Evolutionary conservation across 495 filamentous ascomycete species (phyloP), one percentile per base, ranked within the genome.

Genomic region (Cairneyella variabilis): DNA sequence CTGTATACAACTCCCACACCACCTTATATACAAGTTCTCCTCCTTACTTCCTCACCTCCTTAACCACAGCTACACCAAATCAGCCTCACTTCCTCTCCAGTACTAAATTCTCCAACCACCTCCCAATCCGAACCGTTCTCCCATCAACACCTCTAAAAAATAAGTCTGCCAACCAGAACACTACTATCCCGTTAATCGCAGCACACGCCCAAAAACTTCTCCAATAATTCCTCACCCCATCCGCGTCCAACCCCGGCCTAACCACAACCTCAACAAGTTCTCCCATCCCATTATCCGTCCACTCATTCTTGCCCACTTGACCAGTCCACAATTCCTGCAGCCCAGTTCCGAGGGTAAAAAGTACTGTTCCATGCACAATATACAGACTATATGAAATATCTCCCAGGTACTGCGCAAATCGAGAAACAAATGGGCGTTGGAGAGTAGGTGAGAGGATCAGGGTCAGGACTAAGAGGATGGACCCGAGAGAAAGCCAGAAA

Each of bases 381-480:
- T 83, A 83, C 40, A 83, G 74, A 6, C 72, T 68, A 58, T 68
- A 82, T 6, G 75, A 76, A 38, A 83, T 75, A 28, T 78, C 72
- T 36, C 83, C 82, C 10, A 81, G 71, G 60, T 85, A 85, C 59
- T 83, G 83, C 23, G 78, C 77, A 0, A 84, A 41, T 0, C 68
- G 63, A 38, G 75, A 72, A 27, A 71, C 72, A 60, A 85, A 79
- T 25, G 82, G 61, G 22, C 63, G 66, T 49, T 76, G 75, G 46
- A 84, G 69, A 7, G 66, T 61, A 1, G 65, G 64, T 32, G 76
- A 72, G 47, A 77, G 73, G 21, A 76, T 76, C 55, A 80, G 71
- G 23, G 72, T 69, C 63, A 75, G 76, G 25, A 84, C 76, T 22
- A 80, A 72, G 17, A 80, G 61, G 7, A 74, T 64, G 1, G 78